These are phyloP conservation scores for Trichoderma guizhouense DNA, from an alignment of 2,329 filamentous ascomycete species.

Conservation along the genomic window DNA sequence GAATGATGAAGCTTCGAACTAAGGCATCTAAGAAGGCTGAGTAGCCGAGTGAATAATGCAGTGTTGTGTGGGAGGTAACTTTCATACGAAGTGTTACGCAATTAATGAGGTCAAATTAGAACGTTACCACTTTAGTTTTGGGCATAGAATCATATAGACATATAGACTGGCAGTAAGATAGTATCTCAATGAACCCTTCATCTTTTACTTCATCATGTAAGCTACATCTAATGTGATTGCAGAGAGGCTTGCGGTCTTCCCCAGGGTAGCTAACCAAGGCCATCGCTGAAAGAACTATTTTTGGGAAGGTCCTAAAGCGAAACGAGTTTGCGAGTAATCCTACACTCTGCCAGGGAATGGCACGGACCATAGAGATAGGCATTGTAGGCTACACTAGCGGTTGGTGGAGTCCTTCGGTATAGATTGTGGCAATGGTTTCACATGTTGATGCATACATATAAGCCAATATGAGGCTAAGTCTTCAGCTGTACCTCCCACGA, in stretches of 20 bases:
- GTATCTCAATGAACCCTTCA: background rate
- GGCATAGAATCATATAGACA: background rate
- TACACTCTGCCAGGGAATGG: background rate
- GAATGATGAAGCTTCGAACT: conserved; percentile 47
- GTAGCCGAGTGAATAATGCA: conserved; percentile 21
- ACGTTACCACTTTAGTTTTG: background rate
- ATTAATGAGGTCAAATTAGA: background rate
- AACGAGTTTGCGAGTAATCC: background rate
- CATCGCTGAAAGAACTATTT: background rate
- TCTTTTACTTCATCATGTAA: background rate
- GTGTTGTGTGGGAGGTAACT: background rate
- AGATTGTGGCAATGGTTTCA: background rate
- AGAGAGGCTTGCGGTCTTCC: background rate
- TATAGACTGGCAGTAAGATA: background rate
- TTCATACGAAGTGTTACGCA: background rate
- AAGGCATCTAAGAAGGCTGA: conserved; percentile 48
- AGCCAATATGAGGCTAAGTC: background rate
- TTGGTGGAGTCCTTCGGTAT: background rate
- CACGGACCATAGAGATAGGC: background rate
- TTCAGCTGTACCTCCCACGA: background rate
- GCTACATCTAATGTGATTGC: background rate
- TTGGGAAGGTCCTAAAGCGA: background rate
- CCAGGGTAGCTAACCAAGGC: background rate
- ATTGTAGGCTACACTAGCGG: background rate
- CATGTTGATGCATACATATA: background rate